Evolutionary conservation across 2,329 filamentous ascomycete species (phyloP).

Genomic region (Pyricularia grisea): DNA sequence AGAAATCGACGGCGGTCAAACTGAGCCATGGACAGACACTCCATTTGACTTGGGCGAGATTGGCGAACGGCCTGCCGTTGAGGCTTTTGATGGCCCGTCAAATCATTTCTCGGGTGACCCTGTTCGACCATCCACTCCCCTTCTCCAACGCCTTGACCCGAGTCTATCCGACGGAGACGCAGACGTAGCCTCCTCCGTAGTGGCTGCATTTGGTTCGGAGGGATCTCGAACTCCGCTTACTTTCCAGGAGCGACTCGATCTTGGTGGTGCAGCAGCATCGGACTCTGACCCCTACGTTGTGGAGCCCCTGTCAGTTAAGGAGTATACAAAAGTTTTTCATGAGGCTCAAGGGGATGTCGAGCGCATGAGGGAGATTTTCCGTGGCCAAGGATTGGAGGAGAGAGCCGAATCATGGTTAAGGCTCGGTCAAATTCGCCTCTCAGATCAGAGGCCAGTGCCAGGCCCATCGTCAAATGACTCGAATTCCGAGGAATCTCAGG

Average conservation of each 20-base stretch:
- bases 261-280: not conserved
- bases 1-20: not conserved
- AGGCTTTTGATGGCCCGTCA: not conserved
- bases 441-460: not conserved
- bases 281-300: not conserved
- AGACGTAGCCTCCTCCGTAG: not conserved
- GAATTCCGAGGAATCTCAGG: not conserved
- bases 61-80: not conserved
- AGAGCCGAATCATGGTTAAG: slow-evolving; percentile 51
- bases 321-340: slow-evolving; percentile 46
- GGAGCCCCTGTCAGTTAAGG: slow-evolving; percentile 19
- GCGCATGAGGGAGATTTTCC: slow-evolving; percentile 50
- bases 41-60: not conserved
- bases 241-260: not conserved
- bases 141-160: not conserved
- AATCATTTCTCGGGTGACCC: not conserved
- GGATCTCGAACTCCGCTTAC: not conserved
- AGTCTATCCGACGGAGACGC: not conserved
- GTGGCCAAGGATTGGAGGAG: slow-evolving; percentile 48
- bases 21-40: not conserved
- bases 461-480: not conserved
- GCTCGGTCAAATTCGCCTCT: slow-evolving; percentile 15
- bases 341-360: slow-evolving; percentile 50
- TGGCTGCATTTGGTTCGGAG: not conserved
- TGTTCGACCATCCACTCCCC: not conserved